Base-by-base conservation (phyloP, 257 asterid species). In the Gardenia jasminoides region DNA sequence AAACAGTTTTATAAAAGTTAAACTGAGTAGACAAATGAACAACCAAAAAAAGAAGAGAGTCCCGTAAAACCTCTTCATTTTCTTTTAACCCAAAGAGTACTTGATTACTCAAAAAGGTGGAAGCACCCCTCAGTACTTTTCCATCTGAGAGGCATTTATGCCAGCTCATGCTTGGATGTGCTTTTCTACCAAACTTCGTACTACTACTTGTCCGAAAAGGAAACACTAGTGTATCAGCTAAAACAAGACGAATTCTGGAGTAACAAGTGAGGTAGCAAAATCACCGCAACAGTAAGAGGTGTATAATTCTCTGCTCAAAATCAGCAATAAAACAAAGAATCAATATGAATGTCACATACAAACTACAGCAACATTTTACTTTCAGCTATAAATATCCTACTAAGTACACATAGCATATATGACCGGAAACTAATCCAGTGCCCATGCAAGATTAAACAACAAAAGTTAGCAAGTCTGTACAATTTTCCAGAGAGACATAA, bases 381-480 rank as follows among this genome's bases (percentile, higher is more conserved):
- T 56, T 69, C n/a, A 56, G 59, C 71, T n/a, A 33, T 71, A 22
- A 66, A 59, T 10, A 56, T 58, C 76, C 80, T 61, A 80, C 13
- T 19, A 28, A 46, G 76, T 56, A 71, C 73, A 67, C 76, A 56
- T 12, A 28, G 68, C 75, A 79, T 48, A 72, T 72, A 20, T 62
- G 44, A 71, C 73, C 22, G 74, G 74, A 66, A 31, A 19, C 47
- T 67, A 33, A 67, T 50, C 43, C 59, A 70, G 69, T 31, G 65
- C 66, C 76, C 79, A 80, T 73, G 74, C 79, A 70, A 54, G 65
- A 74, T 75, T 64, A 54, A 78, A 79, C 78, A 83, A 76, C 70
- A 71, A 59, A 58, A 13, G 74, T 78, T n/a, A 48, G 70, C 52
- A 67, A 85, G 86, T 85, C 87, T 92, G 91, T 90, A 90, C 94